Evolutionary conservation across 768 basidiomycete species (phyloP).

Genomic region (Mycena belliarum): DNA sequence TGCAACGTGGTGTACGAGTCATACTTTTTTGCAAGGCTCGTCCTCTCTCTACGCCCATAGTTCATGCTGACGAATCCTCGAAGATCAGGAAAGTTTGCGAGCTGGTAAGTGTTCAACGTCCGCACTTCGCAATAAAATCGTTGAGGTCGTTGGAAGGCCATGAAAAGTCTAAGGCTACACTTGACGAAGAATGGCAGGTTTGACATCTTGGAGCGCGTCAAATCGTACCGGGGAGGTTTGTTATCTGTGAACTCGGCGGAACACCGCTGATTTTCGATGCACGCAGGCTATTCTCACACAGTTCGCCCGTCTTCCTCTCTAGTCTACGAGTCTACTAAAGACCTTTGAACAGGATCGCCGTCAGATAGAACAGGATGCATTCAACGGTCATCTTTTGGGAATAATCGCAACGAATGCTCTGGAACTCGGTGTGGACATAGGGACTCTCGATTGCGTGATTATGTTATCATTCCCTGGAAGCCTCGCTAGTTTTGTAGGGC

Average conservation of each 20-base stretch:
- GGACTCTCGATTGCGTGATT: conserved; percentile 84
- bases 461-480: conserved; percentile 84
- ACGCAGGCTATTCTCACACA: conserved; percentile 69
- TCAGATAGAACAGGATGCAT: conserved; percentile 83
- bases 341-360: conserved; percentile 63
- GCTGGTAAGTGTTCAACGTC: conserved; percentile 46
- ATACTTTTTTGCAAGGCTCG: conserved; percentile 88
- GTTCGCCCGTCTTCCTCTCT: conserved; percentile 33
- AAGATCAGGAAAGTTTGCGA: conserved; percentile 84
- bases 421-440: conserved; percentile 91
- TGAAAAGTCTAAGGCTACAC: conserved; percentile 73
- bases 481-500: conserved; percentile 76
- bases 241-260: background rate
- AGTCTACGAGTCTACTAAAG: background rate
- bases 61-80: conserved; percentile 1
- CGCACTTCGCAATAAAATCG: background rate
- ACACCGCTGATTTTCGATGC: background rate
- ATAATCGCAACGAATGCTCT: conserved; percentile 90
- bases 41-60: background rate
- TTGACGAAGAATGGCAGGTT: conserved; percentile 72
- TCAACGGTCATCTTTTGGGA: conserved; percentile 79
- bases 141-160: conserved; percentile 51
- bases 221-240: conserved; percentile 82
- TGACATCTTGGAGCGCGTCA: conserved; percentile 75
- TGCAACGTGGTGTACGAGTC: conserved; percentile 77